Evolutionary conservation across 2,329 filamentous ascomycete species (phyloP), one percentile per base, ranked within the genome.

Genomic region (Colletotrichum sp.): DNA sequence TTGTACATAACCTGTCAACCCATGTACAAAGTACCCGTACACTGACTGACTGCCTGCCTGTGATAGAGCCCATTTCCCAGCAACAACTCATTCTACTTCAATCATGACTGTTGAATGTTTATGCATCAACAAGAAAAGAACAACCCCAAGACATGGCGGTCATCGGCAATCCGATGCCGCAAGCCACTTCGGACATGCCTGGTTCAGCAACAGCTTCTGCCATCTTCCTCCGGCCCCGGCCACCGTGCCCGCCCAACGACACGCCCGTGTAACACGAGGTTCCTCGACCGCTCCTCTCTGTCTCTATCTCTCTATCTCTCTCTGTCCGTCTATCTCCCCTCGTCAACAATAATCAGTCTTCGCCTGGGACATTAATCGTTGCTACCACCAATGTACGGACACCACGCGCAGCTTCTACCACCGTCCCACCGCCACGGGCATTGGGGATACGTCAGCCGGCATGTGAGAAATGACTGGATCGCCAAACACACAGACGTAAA

Each of bases 391-490:
- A 52, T 21, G 44, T 52, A 67, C 30, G 44, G 30, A 10, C 39
- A 34, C 21, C 44, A 52, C 44, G 44, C 44, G 44, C 44, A 52
- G 44, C 44, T 52, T 52, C 44, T 52, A 21, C 44, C 13, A 28
- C 59, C 21, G 7, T 49, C 28, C 44, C 65, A n/a, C 32, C 16
- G 36, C 24, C 21, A 67, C 21, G 65, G 9, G 30, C 49, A 16
- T 52, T 62, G 60, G 52, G 44, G 49, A 60, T 72, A 68, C 69
- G 63, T 76, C 57, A 68, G 55, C 63, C 9, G 57, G 57, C 39
- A 69, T 18, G n/a, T 73, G 69, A 69, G 63, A 76, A 67, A 32
- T 76, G 69, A 72, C 69, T 10, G 39, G 55, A 55, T 39, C 55
- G 15, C 49, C 62, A 39, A 62, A 52, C 44, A 68, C 39, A 34